A percentile compares a stretch with the other conserved stretches of the same genome.
Evolutionary conservation across 2,329 filamentous ascomycete species (phyloP).

Genomic region (Neonectria neomacrospora): DNA sequence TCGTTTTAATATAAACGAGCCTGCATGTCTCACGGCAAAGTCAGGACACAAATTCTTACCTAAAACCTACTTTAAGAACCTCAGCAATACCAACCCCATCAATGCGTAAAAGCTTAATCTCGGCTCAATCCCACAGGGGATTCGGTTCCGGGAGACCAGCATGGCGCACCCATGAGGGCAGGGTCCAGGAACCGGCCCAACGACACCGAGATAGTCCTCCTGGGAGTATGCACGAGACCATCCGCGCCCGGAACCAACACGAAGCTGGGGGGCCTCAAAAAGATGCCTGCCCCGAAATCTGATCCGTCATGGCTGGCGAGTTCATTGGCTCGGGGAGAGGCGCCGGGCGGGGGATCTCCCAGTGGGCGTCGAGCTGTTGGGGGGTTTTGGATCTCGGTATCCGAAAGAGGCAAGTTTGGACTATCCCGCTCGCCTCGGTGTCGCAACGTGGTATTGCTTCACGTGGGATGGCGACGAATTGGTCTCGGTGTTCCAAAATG

Average conservation of each 20-base stretch:
- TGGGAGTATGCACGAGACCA: neutral
- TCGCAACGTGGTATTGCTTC: constrained; percentile 42
- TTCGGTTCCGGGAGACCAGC: neutral
- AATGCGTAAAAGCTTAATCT: neutral
- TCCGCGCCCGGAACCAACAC: neutral
- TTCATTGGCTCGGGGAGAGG: constrained; percentile 33
- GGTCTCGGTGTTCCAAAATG: constrained; percentile 1
- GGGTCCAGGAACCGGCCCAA: neutral
- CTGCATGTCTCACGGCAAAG: neutral
- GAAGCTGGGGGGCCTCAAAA: constrained; percentile 13
- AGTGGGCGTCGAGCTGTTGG: constrained; percentile 26
- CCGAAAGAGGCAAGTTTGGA: constrained; percentile 37
- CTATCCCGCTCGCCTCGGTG: constrained; percentile 35
- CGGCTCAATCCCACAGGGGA: neutral
- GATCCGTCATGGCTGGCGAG: neutral
- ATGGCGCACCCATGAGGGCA: neutral
- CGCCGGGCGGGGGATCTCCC: neutral
- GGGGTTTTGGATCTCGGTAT: constrained; percentile 37
- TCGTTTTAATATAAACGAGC: neutral
- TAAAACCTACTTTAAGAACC: neutral
- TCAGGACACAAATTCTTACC: neutral
- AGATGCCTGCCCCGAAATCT: constrained; percentile 18
- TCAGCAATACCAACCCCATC: neutral
- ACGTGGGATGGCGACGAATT: constrained; percentile 33
- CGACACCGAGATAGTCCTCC: neutral